Conservation (phyloP, 2,329 filamentous ascomycete species). For the Fonsecaea multimorphosa region DNA sequence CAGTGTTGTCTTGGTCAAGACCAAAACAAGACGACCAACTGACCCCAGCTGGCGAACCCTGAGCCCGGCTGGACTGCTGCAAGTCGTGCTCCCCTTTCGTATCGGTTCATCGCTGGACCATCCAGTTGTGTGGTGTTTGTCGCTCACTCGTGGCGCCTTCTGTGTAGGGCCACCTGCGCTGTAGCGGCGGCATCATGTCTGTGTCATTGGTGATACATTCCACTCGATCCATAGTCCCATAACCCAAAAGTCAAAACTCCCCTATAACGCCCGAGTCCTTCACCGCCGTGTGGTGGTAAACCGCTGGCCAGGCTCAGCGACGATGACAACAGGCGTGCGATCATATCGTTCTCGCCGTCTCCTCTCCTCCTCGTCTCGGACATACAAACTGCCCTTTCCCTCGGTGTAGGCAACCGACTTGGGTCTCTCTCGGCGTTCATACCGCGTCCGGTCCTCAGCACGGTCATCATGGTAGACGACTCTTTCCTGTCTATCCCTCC, state of each 20-base stretch:
- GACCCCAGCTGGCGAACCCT: conserved; percentile 9
- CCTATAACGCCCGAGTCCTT: conserved; percentile 10
- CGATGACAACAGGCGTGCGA: conserved; percentile 32
- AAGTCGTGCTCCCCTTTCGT: conserved; percentile 36
- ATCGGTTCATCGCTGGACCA: conserved; percentile 36
- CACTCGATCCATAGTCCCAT: conserved; percentile 10
- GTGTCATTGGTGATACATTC: conserved; percentile 30
- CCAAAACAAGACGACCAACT: neutral
- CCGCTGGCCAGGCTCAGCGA: conserved; percentile 31
- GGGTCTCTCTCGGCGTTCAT: conserved; percentile 21
- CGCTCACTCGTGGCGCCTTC: conserved; percentile 31
- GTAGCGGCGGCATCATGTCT: conserved; percentile 22
- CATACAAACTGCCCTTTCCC: conserved; percentile 32
- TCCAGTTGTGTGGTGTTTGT: conserved; percentile 28
- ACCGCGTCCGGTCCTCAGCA: conserved; percentile 15
- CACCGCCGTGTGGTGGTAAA: conserved; percentile 27
- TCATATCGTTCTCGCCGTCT: conserved; percentile 28
- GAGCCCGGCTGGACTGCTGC: conserved; percentile 35
- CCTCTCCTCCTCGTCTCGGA: conserved; percentile 30
- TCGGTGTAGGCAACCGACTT: conserved; percentile 27
- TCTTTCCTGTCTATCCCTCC: conserved; percentile 19
- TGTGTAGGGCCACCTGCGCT: no score
- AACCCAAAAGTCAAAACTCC: conserved; percentile 2
- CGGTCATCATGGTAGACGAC: conserved; percentile 26
- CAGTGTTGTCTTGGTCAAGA: neutral